A percentile compares a stretch with the other conserved stretches of the same genome.
phyloP scores from a whole-genome alignment of 2,329 filamentous ascomycete species.

The Xylaria sp. region DNA sequence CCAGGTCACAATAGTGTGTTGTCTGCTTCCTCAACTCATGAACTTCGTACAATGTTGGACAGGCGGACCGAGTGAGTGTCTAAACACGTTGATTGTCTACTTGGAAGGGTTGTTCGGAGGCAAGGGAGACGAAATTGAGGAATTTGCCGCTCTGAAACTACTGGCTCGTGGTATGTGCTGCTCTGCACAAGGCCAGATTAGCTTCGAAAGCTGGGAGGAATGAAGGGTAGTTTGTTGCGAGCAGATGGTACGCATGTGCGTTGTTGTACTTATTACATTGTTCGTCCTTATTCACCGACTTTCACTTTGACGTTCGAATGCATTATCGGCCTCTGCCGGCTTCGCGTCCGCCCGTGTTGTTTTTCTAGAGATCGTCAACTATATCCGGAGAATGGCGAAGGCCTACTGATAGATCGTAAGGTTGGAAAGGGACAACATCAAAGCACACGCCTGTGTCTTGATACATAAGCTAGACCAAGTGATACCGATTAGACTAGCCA shows the following conservation, averaged over 20 bases:
- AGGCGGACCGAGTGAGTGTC: background rate
- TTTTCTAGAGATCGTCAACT: background rate
- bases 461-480: background rate
- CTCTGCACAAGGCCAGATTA: background rate
- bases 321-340: no score
- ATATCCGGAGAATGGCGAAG: background rate
- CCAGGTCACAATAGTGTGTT: no score
- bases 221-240: background rate
- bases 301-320: no score
- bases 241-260: background rate
- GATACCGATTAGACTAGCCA: background rate
- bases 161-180: background rate
- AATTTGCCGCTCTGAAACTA: background rate
- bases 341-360: no score
- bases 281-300: no score
- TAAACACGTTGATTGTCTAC: background rate
- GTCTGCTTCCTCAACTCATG: background rate
- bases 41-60: background rate
- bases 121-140: background rate
- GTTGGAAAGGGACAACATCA: background rate
- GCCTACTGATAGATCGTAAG: no score
- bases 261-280: no score
- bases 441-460: background rate
- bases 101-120: background rate
- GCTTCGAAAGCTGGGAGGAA: background rate